These are phyloP conservation scores for Fusarium gaditjirri DNA, from an alignment of 2,329 filamentous ascomycete genomes.

Conservation along the genomic window DNA sequence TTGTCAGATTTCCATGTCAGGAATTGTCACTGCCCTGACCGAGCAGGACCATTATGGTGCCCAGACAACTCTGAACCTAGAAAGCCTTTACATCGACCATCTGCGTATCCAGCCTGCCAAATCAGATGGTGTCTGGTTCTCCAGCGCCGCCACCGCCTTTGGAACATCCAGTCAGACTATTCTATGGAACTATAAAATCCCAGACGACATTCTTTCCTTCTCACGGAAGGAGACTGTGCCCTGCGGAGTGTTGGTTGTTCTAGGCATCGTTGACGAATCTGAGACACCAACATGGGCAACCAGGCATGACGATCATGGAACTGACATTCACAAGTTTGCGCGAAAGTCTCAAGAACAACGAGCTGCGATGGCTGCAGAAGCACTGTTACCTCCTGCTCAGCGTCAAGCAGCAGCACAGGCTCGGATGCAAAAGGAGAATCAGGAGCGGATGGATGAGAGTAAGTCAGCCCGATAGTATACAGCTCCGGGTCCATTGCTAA, in stretches of 20 bases:
- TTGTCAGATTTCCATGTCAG: slow-evolving; percentile 61
- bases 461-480: slow-evolving; percentile 36
- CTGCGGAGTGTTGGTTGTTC: slow-evolving; percentile 67
- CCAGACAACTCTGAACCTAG: slow-evolving; percentile 41
- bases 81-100: slow-evolving; percentile 60
- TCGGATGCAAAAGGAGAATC: slow-evolving; percentile 54
- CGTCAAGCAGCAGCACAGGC: slow-evolving; percentile 54
- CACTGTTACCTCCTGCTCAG: slow-evolving; percentile 55
- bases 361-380: slow-evolving; percentile 56
- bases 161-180: slow-evolving; percentile 64
- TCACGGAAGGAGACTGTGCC: slow-evolving; percentile 64
- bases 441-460: slow-evolving; percentile 60
- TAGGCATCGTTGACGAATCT: slow-evolving; percentile 60
- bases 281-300: slow-evolving; percentile 67
- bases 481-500: neutral
- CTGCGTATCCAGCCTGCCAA: slow-evolving; percentile 50
- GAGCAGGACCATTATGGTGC: slow-evolving; percentile 47
- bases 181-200: slow-evolving; percentile 70
- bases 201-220: slow-evolving; percentile 62
- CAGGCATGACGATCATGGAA: slow-evolving; percentile 51
- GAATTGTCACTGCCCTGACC: slow-evolving; percentile 58
- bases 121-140: slow-evolving; percentile 65
- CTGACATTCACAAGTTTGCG: slow-evolving; percentile 47
- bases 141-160: slow-evolving; percentile 65
- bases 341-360: slow-evolving; percentile 54